Base-by-base conservation (phyloP, 2,329 filamentous ascomycete genomes). In the Biscogniauxia mediterranea region DNA sequence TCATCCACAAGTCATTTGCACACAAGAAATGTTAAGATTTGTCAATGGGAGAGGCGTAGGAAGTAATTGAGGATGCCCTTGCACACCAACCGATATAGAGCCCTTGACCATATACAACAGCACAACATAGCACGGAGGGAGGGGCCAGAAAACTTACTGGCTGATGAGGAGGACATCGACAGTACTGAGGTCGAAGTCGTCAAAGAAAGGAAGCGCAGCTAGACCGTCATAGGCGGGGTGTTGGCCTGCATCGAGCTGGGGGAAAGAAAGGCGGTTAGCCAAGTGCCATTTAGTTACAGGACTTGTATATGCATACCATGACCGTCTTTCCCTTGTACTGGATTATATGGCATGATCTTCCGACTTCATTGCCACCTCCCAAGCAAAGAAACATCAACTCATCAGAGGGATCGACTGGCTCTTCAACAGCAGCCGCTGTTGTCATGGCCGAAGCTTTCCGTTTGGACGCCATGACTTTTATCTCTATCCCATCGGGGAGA, bases 311-410 rank as follows among this genome's bases (percentile, higher is more conserved):
- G n/a, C 86, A 69, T 81, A 96, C 93, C 95, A 99, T 99, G 68
- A 99, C 92, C 5, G 94, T 98, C 78, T 99, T 99, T 64, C 95
- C 95, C 79, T 98, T 99, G 85, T 99, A 99, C 73, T 98, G 93
- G 62, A 99, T 88, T 70, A 99, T 97, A 75, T 99, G 95, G 77
- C 95, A 98, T 67, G 95, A 98, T 67, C 95, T 85, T 58, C 95
- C 95, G 64, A 99, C 95, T 78, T 99, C 95, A 76, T 97, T 98
- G 68, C 95, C 95, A 64, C 95, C 95, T 64, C 95, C 95, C 46
- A 99, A 81, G 71, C 92, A 96, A 58, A 97, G 85, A 72, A 99
- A 99, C 80, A 93, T 91, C 61, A 99, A 85, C 81, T 98, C 93
- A 74, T 99, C 95, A 1, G 93, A 87, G 4, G 95, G 93, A 71